A percentile compares a stretch with the other conserved stretches of the same genome.
Conservation (phyloP, 2,329 filamentous ascomycete genomes). For the Fusarium albidum region DNA sequence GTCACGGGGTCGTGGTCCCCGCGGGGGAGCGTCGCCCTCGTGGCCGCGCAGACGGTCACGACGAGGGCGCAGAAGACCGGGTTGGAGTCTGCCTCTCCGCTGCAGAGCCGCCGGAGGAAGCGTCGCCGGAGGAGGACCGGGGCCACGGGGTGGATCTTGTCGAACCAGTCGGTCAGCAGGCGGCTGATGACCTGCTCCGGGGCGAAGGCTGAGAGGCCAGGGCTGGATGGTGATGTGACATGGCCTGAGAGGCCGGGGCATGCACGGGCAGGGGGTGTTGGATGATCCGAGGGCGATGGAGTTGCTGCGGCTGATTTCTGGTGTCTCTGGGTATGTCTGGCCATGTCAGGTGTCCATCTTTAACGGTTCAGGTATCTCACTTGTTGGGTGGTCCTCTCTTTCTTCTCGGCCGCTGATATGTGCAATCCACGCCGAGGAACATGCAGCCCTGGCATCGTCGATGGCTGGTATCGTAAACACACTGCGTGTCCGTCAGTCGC, state of each 20-base stretch:
- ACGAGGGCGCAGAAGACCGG: conserved; percentile 45
- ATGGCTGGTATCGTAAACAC: conserved; percentile 18
- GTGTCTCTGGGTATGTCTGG: conserved; percentile 18
- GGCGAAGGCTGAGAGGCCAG: conserved; percentile 31
- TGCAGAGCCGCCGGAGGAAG: conserved; percentile 40
- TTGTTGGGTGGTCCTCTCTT: conserved; percentile 38
- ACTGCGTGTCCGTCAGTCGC: conserved; percentile 24
- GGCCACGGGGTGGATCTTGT: conserved; percentile 46
- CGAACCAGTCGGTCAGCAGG: conserved; percentile 47
- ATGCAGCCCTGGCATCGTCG: conserved; percentile 29
- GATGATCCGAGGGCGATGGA: background rate
- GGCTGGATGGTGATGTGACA: background rate
- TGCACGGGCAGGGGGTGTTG: conserved; percentile 1
- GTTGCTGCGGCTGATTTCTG: background rate
- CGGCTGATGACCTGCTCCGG: conserved; percentile 17
- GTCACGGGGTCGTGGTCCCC: conserved; percentile 40
- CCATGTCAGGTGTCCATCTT: no score
- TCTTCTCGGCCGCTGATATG: conserved; percentile 29
- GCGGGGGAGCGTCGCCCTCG: conserved; percentile 43
- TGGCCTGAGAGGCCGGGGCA: conserved; percentile 7
- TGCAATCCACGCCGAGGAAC: conserved; percentile 30
- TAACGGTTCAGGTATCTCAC: background rate
- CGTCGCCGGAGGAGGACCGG: conserved; percentile 44
- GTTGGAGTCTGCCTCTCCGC: conserved; percentile 38
- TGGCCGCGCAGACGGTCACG: conserved; percentile 46